Base-by-base conservation (phyloP, 1,139 yeast genomes). In the Debaryomycetaceae sp. region DNA sequence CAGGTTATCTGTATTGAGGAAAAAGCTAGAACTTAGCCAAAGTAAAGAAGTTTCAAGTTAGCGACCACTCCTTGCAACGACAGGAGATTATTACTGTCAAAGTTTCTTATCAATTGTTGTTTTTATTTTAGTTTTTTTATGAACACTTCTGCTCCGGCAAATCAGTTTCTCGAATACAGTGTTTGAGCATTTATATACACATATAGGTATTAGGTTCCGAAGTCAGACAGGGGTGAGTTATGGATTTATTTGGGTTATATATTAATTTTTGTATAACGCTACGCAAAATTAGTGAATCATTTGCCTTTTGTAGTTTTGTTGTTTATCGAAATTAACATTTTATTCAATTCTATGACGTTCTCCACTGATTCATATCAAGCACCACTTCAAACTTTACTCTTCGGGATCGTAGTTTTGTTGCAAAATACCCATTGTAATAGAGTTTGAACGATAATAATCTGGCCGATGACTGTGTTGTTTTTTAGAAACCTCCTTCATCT, bases 1-100 rank as follows among this genome's bases (percentile, higher is more conserved):
- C 54, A 71, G 95, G 51, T 69, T 86, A 52, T 74, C 80, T 14
- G 80, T 83, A 5, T 70, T 85, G 56, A 78, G 80, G 59, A 68
- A 67, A 49, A 79, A 78, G 42, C 54, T 65, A 42, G 68, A 64
- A 34, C 24, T 54, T 11, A 27, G 11, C 11, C 31, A 27, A 11
- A 27, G 31, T 27, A 27, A 27, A 11, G 31, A 27, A 8, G 11
- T 7, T 27, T 11, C 31, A 7, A 17, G 20, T 4, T 17, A 17
- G 20, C 2, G 20, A 17, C 20, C 20, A 17, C 20, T 17, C 2
- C 20, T 17, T 17, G 20, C 20, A 17, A 17, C 20, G 20, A 17
- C 4, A 17, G 20, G 20, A 17, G 20, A 17, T 17, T 17, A 17
- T 17, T 4, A 17, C 20, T 17, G 20, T 17, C 20, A 17, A 17